Evolutionary conservation across 805 yeast genomes (phyloP).

Genomic region (Candida taoyuanica): DNA sequence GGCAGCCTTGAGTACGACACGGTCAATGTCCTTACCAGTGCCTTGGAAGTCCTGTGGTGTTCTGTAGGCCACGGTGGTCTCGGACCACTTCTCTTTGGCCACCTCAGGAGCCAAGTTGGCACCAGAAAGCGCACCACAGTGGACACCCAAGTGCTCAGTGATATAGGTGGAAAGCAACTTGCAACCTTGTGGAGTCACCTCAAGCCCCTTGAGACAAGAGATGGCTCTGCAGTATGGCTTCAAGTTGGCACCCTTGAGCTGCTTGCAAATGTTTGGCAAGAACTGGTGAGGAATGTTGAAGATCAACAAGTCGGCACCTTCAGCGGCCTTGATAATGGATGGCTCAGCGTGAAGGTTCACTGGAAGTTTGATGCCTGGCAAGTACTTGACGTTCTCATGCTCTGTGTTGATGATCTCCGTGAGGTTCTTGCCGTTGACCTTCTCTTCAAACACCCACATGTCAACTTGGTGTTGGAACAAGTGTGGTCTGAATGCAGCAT

Average conservation of each 20-base stretch:
- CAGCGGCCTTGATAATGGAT: slow-evolving; percentile 67
- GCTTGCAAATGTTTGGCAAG: slow-evolving; percentile 67
- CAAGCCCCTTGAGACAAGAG: slow-evolving; percentile 88
- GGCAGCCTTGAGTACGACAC: slow-evolving; percentile 63
- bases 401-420: slow-evolving; percentile 86
- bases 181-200: slow-evolving; percentile 81
- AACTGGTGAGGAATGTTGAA: slow-evolving; percentile 98
- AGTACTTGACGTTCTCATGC: slow-evolving; percentile 92
- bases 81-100: slow-evolving; percentile 93
- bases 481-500: slow-evolving; percentile 64
- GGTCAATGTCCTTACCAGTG: slow-evolving; percentile 52
- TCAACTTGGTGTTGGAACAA: slow-evolving; percentile 70
- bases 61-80: slow-evolving; percentile 92
- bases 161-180: slow-evolving; percentile 76
- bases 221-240: slow-evolving; percentile 75
- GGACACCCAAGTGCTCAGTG: slow-evolving; percentile 73
- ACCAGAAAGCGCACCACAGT: slow-evolving; percentile 96
- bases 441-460: slow-evolving; percentile 97
- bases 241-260: slow-evolving; percentile 67
- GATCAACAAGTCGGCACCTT: slow-evolving; percentile 78
- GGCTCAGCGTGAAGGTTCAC: slow-evolving; percentile 86
- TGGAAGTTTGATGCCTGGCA: slow-evolving; percentile 87
- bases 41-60: slow-evolving; percentile 56
- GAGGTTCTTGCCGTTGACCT: slow-evolving; percentile 61
- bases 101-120: slow-evolving; percentile 98